Percentiles rank a stretch among this genome's conserved stretches.
phyloP scores from a whole-genome alignment of 306 rosid genomes.

The Erythrophleum fordii region DNA sequence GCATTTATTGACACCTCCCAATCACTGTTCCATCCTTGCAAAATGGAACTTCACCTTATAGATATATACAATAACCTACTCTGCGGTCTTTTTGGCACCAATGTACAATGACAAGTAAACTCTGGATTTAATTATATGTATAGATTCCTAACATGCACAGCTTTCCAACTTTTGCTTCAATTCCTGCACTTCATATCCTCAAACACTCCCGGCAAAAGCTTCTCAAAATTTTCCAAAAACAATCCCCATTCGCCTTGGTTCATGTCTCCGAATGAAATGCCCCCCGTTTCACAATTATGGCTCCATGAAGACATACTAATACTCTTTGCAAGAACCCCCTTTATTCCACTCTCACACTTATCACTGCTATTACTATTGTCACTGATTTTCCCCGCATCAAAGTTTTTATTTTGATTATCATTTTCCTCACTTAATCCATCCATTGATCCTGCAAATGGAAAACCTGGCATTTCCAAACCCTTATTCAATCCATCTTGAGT shows the following conservation, averaged over 20 bases:
- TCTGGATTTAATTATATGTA: constrained; percentile 25
- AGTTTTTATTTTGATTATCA: background rate
- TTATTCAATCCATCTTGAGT: constrained; percentile 29
- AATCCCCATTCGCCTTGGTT: constrained; percentile 64
- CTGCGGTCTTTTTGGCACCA: constrained; percentile 32
- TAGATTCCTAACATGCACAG: constrained; percentile 42
- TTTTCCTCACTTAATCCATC: constrained; percentile 14
- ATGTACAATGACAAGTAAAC: constrained; percentile 54
- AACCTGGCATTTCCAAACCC: constrained; percentile 38
- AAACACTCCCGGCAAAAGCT: constrained; percentile 55
- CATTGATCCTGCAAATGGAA: constrained; percentile 42
- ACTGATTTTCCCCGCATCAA: background rate
- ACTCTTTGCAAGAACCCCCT: constrained; percentile 15
- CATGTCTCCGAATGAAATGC: constrained; percentile 71
- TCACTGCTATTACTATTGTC: background rate
- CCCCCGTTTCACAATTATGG: constrained; percentile 43
- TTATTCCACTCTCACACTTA: constrained; percentile 2
- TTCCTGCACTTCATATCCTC: constrained; percentile 48
- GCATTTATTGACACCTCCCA: constrained; percentile 51
- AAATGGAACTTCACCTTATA: constrained; percentile 10
- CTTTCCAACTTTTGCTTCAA: constrained; percentile 59
- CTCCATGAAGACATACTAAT: constrained; percentile 33
- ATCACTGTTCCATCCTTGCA: constrained; percentile 62
- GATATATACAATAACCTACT: constrained; percentile 57
- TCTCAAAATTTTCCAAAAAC: constrained; percentile 63